Evolutionary conservation across 1,139 yeast species (phyloP), one percentile per base, ranked within the genome.

Genomic region (Saccharomycopsis hybrid): DNA sequence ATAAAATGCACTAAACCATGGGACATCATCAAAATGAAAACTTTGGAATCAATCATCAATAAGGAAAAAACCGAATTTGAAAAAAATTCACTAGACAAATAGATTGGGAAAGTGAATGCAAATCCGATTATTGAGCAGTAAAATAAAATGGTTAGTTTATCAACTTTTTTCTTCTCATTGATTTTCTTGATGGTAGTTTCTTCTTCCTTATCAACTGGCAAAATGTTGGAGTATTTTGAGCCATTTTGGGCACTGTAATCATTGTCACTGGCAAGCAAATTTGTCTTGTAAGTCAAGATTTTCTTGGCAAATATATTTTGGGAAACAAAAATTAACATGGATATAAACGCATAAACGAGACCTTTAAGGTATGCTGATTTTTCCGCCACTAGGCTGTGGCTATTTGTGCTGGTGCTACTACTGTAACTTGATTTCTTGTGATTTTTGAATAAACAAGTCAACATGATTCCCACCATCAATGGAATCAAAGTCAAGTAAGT

Each of bases 261-360:
- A 24, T 43, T 38, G 13, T 43, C 44, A 7, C 36, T 39, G 38
- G 56, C 59, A 29, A 56, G 48, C 13, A 56, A 54, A 13, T 56
- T 59, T 46, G 70, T 67, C 27, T 51, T 49, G 44, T 67, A 77
- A 1, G 97, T 88, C 56, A 92, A 74, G 51, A 90, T 80, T 54
- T 79, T 83, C 65, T 92, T 92, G 49, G 96, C 94, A 68, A 87
- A 90, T 57, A 92, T 88, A 65, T 92, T 92, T 63, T 92, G 97
- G 11, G 85, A 77, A 8, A 90, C 97, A 65, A 92, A 92, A 44
- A 90, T 85, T 41, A 89, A 65, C 77, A 92, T 83, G 9, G 96
- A 86, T 35, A 82, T 60, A 50, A 86, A 77, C 2, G 97, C 96
- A 65, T 82, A 88, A 9, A 78, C 44, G 45, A 89, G 71, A 1